A percentile compares a stretch with the other conserved stretches of the same genome.
These are phyloP conservation scores for Hypoxylon sp. DNA, from an alignment of 2,329 filamentous ascomycete genomes.

Conservation along the genomic window DNA sequence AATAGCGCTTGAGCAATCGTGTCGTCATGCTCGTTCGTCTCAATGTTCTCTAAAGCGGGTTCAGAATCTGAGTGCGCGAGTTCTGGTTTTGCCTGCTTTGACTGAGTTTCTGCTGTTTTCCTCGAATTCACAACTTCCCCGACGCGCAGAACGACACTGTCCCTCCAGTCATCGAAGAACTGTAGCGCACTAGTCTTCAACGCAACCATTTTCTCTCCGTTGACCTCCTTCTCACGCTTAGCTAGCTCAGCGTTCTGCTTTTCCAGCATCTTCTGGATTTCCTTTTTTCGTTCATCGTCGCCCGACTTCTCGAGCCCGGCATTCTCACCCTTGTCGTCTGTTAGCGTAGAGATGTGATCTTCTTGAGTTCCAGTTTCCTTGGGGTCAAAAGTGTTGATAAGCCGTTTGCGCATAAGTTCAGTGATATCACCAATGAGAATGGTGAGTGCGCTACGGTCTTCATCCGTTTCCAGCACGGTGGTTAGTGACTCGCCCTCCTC, in stretches of 20 bases:
- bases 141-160: conserved; percentile 50
- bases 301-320: conserved; percentile 11
- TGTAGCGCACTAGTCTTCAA: conserved; percentile 49
- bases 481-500: conserved; percentile 50
- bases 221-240: conserved; percentile 49
- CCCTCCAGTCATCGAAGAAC: conserved; percentile 54
- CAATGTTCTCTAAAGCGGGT: conserved; percentile 26
- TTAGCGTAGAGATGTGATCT: conserved; percentile 9
- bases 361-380: conserved; percentile 41
- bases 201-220: conserved; percentile 47
- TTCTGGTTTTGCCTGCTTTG: conserved; percentile 43
- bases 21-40: conserved; percentile 55
- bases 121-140: conserved; percentile 52
- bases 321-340: conserved; percentile 9
- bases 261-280: conserved; percentile 36
- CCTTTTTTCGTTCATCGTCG: conserved; percentile 24
- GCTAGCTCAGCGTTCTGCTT: conserved; percentile 44
- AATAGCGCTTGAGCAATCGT: conserved; percentile 65
- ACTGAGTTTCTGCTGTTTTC: conserved; percentile 41
- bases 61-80: conserved; percentile 11
- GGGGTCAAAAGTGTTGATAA: conserved; percentile 48
- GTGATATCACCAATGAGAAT: conserved; percentile 50
- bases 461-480: conserved; percentile 47
- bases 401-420: conserved; percentile 49
- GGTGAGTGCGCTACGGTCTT: conserved; percentile 50